Conservation (phyloP, 2,329 filamentous ascomycete genomes). For the Bipolaris bicolor region DNA sequence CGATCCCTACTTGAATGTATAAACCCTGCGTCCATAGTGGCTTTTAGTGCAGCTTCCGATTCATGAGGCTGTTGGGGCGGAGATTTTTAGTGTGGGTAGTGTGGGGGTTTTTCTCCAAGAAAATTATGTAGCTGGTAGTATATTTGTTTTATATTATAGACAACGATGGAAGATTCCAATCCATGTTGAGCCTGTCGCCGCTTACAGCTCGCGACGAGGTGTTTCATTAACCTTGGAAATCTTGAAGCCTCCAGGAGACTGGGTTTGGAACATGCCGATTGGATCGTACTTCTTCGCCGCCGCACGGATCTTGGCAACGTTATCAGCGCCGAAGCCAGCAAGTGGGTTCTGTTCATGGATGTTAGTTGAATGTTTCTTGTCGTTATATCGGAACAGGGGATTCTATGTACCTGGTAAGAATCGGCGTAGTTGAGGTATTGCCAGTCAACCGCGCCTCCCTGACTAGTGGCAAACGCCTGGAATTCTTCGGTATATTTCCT, state of each 20-base stretch:
- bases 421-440: constrained; percentile 48
- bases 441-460: constrained; percentile 22
- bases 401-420: constrained; percentile 25
- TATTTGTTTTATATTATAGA: background rate
- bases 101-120: background rate
- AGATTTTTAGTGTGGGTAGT: background rate
- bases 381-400: background rate
- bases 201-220: constrained; percentile 3
- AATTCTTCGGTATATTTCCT: constrained; percentile 20
- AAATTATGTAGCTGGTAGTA: background rate
- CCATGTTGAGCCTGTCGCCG: background rate
- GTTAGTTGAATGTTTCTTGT: background rate
- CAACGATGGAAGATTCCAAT: background rate
- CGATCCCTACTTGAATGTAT: no score
- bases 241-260: constrained; percentile 54
- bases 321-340: constrained; percentile 49
- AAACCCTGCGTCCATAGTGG: no score
- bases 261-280: constrained; percentile 47
- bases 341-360: constrained; percentile 45
- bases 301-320: constrained; percentile 41
- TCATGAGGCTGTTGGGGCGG: background rate
- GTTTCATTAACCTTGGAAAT: constrained; percentile 23
- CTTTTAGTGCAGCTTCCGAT: no score
- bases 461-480: constrained; percentile 17
- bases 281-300: constrained; percentile 51